Conservation (phyloP, 2,329 filamentous ascomycete genomes). For the Colletotrichum neosansevieriae region DNA sequence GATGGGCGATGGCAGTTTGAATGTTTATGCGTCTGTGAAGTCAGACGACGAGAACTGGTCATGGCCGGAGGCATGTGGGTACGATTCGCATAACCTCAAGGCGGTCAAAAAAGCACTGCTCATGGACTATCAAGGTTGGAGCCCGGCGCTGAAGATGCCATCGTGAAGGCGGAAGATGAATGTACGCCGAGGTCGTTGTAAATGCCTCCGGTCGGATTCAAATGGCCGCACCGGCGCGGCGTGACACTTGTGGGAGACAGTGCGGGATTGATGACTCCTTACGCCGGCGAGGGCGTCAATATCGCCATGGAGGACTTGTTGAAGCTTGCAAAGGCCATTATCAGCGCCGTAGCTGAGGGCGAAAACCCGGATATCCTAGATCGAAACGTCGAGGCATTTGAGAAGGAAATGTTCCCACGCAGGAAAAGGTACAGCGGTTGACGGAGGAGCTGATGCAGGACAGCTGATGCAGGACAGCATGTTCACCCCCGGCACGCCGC, state of each 20-base stretch:
- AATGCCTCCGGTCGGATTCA: conserved; percentile 62
- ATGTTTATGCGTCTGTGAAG: conserved; percentile 53
- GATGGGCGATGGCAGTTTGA: conserved; percentile 62
- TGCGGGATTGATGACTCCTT: conserved; percentile 70
- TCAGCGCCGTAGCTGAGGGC: conserved; percentile 44
- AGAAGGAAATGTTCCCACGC: conserved; percentile 54
- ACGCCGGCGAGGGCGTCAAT: conserved; percentile 71
- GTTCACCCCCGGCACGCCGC: conserved; percentile 59
- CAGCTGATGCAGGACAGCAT: conserved; percentile 62
- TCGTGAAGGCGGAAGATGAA: conserved; percentile 54
- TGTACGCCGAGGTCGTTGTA: conserved; percentile 61
- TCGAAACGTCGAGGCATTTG: conserved; percentile 50
- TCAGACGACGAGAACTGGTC: conserved; percentile 55
- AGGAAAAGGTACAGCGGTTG: conserved; percentile 54
- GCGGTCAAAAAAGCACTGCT: conserved; percentile 55
- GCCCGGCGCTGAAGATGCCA: conserved; percentile 54
- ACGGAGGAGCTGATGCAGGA: conserved; percentile 59
- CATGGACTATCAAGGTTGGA: conserved; percentile 55
- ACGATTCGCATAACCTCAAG: conserved; percentile 55
- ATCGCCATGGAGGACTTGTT: conserved; percentile 66
- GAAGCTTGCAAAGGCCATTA: conserved; percentile 59
- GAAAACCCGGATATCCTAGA: conserved; percentile 47
- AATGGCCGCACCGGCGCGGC: conserved; percentile 61
- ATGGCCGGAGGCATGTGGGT: conserved; percentile 54
- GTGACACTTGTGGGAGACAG: conserved; percentile 70